Conservation (phyloP, 768 basidiomycete species). For the Porpolomopsis calyptriformis region DNA sequence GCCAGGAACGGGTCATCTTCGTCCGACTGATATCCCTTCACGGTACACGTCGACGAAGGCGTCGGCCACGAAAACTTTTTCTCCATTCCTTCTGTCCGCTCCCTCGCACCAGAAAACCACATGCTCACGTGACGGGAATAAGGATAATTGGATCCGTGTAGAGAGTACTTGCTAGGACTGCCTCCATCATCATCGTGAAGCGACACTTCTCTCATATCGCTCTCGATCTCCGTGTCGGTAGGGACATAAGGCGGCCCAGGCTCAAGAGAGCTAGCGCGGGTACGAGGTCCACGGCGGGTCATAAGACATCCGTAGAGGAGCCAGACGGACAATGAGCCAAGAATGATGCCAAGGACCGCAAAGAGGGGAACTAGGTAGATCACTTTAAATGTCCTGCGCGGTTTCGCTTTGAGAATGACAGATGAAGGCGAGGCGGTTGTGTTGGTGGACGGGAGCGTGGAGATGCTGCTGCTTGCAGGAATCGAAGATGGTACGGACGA, state of each 20-base stretch:
- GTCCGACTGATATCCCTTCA: too few species aligned
- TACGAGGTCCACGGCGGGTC: constrained; percentile 6
- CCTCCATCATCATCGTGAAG: neutral
- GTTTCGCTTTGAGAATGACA: constrained; percentile 6
- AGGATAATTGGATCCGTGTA: neutral
- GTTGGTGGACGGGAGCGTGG: neutral
- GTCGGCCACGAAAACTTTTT: constrained; percentile 1
- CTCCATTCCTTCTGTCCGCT: too few species aligned
- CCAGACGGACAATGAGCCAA: constrained; percentile 25
- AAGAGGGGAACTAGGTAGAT: constrained; percentile 23
- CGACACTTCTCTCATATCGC: neutral
- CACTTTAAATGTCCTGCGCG: constrained; percentile 11
- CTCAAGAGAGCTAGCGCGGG: constrained; percentile 8
- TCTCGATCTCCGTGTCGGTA: constrained; percentile 11
- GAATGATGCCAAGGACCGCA: constrained; percentile 21
- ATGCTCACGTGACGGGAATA: neutral
- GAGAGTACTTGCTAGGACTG: constrained; percentile 1
- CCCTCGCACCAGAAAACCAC: constrained; percentile 4
- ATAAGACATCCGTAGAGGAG: constrained; percentile 26
- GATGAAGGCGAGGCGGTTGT: neutral
- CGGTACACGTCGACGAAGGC: too few species aligned
- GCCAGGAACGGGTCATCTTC: constrained; percentile 23
- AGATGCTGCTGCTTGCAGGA: neutral
- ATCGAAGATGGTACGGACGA: neutral
- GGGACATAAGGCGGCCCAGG: constrained; percentile 19